Evolutionary conservation across 2,329 filamentous ascomycete genomes (phyloP).

Genomic region (Domatiomyces globalis): DNA sequence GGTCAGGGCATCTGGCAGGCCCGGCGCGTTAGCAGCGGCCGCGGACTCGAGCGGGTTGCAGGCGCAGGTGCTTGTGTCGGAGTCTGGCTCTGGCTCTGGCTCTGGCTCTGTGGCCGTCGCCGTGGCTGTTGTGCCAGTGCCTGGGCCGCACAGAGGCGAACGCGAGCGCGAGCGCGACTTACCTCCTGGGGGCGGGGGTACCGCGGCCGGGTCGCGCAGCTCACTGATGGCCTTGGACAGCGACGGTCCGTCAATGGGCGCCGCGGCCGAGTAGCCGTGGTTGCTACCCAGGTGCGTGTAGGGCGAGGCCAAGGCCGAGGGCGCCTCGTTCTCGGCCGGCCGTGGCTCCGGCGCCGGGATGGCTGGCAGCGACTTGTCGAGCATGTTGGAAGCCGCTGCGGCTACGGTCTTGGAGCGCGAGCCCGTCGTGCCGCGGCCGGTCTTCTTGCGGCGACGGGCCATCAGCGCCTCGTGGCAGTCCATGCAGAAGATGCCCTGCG

Average conservation of each 20-base stretch:
- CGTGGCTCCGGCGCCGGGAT: slow-evolving; percentile 52
- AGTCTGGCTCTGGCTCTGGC: neutral
- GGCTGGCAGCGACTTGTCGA: slow-evolving; percentile 86
- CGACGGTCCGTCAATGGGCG: slow-evolving; percentile 9
- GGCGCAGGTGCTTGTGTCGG: neutral
- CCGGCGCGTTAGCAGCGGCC: neutral
- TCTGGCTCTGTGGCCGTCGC: neutral
- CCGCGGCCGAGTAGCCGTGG: slow-evolving; percentile 37
- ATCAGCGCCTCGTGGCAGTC: slow-evolving; percentile 94
- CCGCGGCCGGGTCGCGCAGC: slow-evolving; percentile 2
- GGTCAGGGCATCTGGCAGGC: slow-evolving; percentile 43
- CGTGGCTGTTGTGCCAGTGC: neutral
- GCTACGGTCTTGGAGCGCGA: slow-evolving; percentile 16
- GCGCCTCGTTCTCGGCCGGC: slow-evolving; percentile 22
- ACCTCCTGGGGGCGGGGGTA: neutral
- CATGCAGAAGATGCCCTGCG: slow-evolving; percentile 99
- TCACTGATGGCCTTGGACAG: slow-evolving; percentile 15
- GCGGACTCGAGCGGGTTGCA: neutral
- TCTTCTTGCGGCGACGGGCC: slow-evolving; percentile 71
- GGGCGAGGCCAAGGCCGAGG: slow-evolving; percentile 35
- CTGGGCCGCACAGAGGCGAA: no score
- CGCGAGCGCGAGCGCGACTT: neutral
- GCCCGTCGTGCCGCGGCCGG: slow-evolving; percentile 18
- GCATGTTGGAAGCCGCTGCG: slow-evolving; percentile 31
- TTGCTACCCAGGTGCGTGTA: slow-evolving; percentile 33